These are phyloP conservation scores for Lunularia cruciata DNA, from an alignment of 225 moss, liverwort and hornwort species.

Conservation along the genomic window DNA sequence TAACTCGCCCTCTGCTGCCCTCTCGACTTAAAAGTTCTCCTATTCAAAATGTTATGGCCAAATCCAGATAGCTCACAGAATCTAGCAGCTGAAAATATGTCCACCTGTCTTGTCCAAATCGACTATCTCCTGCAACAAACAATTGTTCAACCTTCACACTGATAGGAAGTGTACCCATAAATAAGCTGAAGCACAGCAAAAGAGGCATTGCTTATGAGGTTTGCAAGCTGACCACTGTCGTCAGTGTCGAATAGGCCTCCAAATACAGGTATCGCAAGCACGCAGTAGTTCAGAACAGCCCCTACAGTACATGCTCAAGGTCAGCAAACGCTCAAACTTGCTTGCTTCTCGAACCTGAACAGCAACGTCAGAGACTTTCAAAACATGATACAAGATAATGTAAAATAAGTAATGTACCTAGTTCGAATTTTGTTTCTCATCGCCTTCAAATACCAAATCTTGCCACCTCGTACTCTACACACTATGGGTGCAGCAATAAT, in stretches of 20 bases:
- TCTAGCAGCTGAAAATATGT: no score
- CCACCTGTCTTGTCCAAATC: no score
- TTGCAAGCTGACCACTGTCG: conserved; percentile 40
- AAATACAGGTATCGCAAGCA: conserved; percentile 43
- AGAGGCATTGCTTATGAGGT: conserved; percentile 45
- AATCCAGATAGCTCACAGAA: no score
- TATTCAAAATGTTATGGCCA: no score
- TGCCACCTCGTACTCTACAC: no score
- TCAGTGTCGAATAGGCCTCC: conserved; percentile 33
- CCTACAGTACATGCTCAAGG: conserved; percentile 20
- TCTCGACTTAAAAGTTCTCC: no score
- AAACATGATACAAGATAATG: neutral
- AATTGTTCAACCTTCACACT: neutral
- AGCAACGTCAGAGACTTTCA: neutral
- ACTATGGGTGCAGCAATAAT: no score
- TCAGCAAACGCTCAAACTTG: neutral
- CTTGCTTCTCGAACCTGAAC: neutral
- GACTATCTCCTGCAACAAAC: no score
- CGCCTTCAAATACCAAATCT: no score
- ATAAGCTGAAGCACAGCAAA: conserved; percentile 45
- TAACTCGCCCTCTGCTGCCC: no score
- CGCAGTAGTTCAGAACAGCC: conserved; percentile 30
- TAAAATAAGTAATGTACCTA: neutral
- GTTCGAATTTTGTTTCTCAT: no score
- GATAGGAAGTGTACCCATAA: conserved; percentile 25